Evolutionary conservation across 169 alveolate genomes (phyloP), one percentile per base, ranked within the genome.

Genomic region (Cryptosporidium tyzzeri): DNA sequence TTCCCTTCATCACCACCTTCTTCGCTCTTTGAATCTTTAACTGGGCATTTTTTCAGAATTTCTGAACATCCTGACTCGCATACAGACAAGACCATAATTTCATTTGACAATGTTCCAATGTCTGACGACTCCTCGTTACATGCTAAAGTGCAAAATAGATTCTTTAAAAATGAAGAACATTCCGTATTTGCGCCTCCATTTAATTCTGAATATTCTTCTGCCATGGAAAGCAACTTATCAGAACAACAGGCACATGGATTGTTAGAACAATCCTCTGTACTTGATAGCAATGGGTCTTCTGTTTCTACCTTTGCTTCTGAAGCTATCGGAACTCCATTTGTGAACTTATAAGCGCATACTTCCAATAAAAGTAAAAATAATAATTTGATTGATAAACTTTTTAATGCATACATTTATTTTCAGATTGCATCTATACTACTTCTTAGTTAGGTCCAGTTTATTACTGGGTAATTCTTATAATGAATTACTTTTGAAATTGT

Each of bases 101-200:
- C 59, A 12, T 67, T 67, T 12, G 89, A 80, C 5, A 80, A 16
- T 6, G 89, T 39, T 50, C 89, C 89, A 23, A 65, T 48, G 7
- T 80, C 89, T 1, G 89, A 59, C 2, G 89, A 80, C 75, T 80
- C 89, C 41, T 80, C 89, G 16, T 80, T 80, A 33, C 89, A 80
- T 29, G 89, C 89, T 35, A 80, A 12, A 80, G 89, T 80, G 35
- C 89, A 80, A 67, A 80, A 80, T 7, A 80, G 50, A 33, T 80
- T 80, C 31, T 80, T 80, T 53, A 80, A 62, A 67, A 80, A 80
- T 31, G 51, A 16, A 0, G 51, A 33, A 16, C 89, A 80, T 8
- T 80, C 89, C 0, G 89, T 16, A 29, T 37, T 62, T 16, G 16
- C 37, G 8, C 39, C 80, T n/a, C 50, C 50, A 41, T 45, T 65